phyloP scores from a whole-genome alignment of 169 alveolate species.

The Eimeria mitis region DNA sequence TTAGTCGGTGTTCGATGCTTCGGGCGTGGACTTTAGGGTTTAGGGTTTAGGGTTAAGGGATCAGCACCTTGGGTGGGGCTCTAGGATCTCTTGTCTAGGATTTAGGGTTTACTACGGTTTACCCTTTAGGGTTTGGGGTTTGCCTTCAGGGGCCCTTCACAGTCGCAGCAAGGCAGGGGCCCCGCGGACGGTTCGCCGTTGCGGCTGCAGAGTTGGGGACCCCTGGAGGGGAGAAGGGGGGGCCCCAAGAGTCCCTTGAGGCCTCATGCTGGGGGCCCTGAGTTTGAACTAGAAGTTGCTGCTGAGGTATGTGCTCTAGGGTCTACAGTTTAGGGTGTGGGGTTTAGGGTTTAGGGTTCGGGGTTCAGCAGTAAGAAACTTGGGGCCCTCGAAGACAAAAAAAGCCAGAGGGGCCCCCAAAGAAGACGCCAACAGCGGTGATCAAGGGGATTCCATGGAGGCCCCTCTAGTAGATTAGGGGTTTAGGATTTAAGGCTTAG shows the following conservation, averaged over 20 bases:
- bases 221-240: not conserved
- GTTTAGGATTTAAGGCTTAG: not conserved
- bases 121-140: not conserved
- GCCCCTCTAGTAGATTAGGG: not conserved
- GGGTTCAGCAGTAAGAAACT: too few relatives aligned
- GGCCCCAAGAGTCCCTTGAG: not conserved
- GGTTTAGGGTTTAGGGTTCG: too few relatives aligned
- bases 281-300: slow-evolving; percentile 23
- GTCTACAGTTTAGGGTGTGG: too few relatives aligned
- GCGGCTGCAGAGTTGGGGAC: slow-evolving; percentile 3
- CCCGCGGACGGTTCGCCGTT: not conserved
- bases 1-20: too few relatives aligned
- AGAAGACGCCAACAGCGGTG: not conserved
- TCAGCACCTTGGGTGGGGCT: not conserved
- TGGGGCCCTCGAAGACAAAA: not conserved
- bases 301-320: slow-evolving; percentile 33
- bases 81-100: not conserved
- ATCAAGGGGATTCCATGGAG: not conserved
- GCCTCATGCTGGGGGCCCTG: not conserved
- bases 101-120: not conserved
- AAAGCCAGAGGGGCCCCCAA: not conserved
- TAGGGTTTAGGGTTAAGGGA: not conserved
- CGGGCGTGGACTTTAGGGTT: not conserved
- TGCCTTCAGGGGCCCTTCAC: not conserved
- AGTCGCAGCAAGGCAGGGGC: not conserved